These are phyloP conservation scores for Mortierella sp. DNA, from an alignment of 371 early-diverging fungal genomes.

Conservation along the genomic window DNA sequence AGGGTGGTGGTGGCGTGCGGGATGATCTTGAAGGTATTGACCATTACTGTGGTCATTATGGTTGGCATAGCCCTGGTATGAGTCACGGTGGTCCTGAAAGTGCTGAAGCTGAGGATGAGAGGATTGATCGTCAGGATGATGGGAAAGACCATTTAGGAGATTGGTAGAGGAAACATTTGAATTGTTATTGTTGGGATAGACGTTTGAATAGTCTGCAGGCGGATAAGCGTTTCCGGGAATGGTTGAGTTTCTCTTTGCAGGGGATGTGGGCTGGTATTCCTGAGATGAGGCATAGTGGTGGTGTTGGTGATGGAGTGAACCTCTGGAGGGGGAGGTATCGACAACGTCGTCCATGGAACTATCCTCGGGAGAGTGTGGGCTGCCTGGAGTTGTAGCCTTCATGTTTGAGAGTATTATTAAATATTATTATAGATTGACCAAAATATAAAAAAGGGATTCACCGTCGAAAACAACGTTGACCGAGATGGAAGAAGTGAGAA, in stretches of 20 bases:
- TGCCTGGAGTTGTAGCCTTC: constrained; percentile 13
- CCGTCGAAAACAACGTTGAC: background rate
- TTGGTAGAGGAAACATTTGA: background rate
- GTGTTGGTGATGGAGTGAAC: constrained; percentile 3
- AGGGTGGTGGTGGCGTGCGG: constrained; percentile 5
- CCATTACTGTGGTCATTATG: constrained; percentile 7
- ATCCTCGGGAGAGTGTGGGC: constrained; percentile 11
- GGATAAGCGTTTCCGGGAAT: background rate
- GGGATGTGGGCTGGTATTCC: constrained; percentile 1
- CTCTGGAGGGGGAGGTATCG: background rate
- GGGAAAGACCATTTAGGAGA: background rate
- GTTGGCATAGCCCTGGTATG: background rate
- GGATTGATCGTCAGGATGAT: constrained; percentile 3
- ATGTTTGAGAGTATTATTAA: background rate
- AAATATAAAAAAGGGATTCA: background rate
- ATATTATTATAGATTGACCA: background rate
- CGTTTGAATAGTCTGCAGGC: constrained; percentile 4
- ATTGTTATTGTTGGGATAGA: background rate
- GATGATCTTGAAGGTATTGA: constrained; percentile 18
- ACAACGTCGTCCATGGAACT: constrained; percentile 15
- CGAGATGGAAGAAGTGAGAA: background rate
- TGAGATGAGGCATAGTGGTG: background rate
- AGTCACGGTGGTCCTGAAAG: constrained; percentile 15
- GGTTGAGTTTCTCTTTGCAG: constrained; percentile 3
- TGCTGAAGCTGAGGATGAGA: background rate